Conservation (phyloP, 2,329 filamentous ascomycete species). For the Aspergillus felis region DNA sequence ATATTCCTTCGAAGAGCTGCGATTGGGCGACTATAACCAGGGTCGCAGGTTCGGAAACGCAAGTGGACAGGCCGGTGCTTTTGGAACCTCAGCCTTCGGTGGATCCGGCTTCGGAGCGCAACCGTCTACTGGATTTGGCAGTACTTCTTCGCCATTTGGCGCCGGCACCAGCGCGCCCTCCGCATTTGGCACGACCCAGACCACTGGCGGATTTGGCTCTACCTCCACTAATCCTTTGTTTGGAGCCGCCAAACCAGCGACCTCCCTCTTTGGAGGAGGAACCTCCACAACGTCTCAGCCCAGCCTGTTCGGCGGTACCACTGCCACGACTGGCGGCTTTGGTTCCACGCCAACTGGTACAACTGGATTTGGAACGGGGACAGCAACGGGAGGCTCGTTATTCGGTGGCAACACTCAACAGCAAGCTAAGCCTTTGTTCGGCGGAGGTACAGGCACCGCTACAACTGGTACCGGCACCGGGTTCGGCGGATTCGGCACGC, state of each 20-base stretch:
- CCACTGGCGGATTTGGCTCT: conserved; percentile 37
- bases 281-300: conserved; percentile 30
- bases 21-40: conserved; percentile 82
- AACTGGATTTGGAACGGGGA: conserved; percentile 23
- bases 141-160: conserved; percentile 40
- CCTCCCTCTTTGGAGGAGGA: conserved; percentile 33
- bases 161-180: conserved; percentile 34
- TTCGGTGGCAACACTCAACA: conserved; percentile 40
- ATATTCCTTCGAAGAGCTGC: conserved; percentile 79
- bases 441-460: conserved; percentile 20
- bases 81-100: conserved; percentile 65
- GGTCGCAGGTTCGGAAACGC: conserved; percentile 79
- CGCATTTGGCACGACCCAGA: conserved; percentile 43
- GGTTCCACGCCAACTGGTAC: conserved; percentile 21
- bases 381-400: conserved; percentile 30
- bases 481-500: conserved; percentile 36
- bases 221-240: conserved; percentile 39
- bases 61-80: conserved; percentile 75
- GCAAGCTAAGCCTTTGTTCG: conserved; percentile 35
- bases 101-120: conserved; percentile 44
- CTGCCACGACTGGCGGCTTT: conserved; percentile 30
- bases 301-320: conserved; percentile 40
- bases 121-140: conserved; percentile 42
- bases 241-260: conserved; percentile 41
- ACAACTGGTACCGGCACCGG: conserved; percentile 30